Evolutionary conservation across 176 grass and related monocot species (phyloP).

Genomic region (Oryza glaberrima): DNA sequence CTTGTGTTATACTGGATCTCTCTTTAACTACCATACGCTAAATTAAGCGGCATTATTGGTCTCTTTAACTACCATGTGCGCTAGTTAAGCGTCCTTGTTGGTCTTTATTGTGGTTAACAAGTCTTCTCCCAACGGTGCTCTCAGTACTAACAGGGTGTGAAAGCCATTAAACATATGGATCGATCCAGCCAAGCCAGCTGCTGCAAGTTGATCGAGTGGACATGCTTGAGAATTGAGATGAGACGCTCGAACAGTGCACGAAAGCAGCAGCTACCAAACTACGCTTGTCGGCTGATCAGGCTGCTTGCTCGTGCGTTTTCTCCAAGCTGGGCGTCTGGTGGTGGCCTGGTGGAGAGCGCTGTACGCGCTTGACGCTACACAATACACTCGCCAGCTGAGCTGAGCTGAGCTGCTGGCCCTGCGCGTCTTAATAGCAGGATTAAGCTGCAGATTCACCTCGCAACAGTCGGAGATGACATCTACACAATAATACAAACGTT

Average conservation of each 20-base stretch:
- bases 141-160: background rate
- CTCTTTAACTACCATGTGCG: too few species aligned
- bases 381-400: too few species aligned
- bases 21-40: background rate
- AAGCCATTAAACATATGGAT: background rate
- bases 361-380: background rate
- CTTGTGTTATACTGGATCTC: background rate
- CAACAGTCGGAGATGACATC: background rate
- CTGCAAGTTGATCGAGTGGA: background rate
- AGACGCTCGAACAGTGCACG: background rate
- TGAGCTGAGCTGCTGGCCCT: too few species aligned
- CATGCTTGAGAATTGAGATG: background rate
- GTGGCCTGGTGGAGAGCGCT: too few species aligned
- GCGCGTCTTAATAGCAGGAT: background rate
- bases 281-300: background rate
- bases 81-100: too few species aligned
- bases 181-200: background rate
- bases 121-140: background rate
- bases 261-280: background rate
- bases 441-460: background rate
- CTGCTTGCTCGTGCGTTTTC: background rate
- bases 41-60: background rate
- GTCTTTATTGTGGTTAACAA: too few species aligned
- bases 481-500: background rate
- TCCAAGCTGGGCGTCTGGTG: background rate